Evolutionary conservation across 2,329 filamentous ascomycete genomes (phyloP).

Genomic region (Stemphylium lycopersici): DNA sequence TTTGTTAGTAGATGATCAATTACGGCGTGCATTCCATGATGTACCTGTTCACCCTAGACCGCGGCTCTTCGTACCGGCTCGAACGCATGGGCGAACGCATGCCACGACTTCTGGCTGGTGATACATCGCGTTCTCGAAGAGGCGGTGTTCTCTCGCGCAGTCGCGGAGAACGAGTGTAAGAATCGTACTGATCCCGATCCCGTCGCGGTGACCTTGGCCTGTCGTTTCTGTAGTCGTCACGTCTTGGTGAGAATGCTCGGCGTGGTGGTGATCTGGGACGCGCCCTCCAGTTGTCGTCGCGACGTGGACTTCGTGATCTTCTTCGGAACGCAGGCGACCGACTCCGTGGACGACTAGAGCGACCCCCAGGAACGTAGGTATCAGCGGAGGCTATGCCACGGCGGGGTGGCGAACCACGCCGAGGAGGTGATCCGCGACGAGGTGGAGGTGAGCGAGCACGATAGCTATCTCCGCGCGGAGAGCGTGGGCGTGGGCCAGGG

Average conservation of each 20-base stretch:
- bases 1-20: slow-evolving; percentile 7
- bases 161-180: slow-evolving; percentile 50
- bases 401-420: slow-evolving; percentile 37
- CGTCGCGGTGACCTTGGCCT: slow-evolving; percentile 50
- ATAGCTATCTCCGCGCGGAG: slow-evolving; percentile 46
- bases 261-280: slow-evolving; percentile 58
- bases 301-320: slow-evolving; percentile 49
- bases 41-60: slow-evolving; percentile 48
- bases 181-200: slow-evolving; percentile 49
- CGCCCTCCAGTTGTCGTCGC: slow-evolving; percentile 52
- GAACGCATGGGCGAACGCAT: slow-evolving; percentile 51
- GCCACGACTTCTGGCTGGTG: slow-evolving; percentile 55
- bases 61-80: slow-evolving; percentile 55
- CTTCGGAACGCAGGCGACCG: slow-evolving; percentile 49
- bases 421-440: slow-evolving; percentile 9
- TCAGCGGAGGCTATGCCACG: slow-evolving; percentile 47
- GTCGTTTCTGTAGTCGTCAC: slow-evolving; percentile 45
- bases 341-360: slow-evolving; percentile 45
- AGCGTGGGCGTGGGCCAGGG: slow-evolving; percentile 38
- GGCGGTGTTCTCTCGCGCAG: slow-evolving; percentile 53
- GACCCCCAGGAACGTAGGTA: slow-evolving; percentile 49
- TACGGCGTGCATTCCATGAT: not conserved
- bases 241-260: slow-evolving; percentile 48
- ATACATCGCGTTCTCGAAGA: slow-evolving; percentile 53
- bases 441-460: slow-evolving; percentile 27